A percentile compares a stretch with the other conserved stretches of the same genome.
phyloP scores from a whole-genome alignment of 2,329 filamentous ascomycete species.

The Nakataea oryzae region DNA sequence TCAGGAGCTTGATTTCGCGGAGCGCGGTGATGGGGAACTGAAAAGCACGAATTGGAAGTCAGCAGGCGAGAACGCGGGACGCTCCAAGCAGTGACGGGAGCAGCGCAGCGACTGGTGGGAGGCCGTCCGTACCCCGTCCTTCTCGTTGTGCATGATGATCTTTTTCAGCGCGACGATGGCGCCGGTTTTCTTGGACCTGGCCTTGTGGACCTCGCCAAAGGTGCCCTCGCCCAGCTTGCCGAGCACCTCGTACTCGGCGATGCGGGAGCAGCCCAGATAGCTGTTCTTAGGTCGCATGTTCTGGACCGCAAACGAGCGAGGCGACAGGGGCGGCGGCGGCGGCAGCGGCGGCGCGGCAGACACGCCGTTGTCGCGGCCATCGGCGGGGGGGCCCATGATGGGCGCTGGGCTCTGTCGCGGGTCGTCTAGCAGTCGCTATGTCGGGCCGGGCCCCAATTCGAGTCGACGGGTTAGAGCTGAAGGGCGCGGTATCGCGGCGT shows the following conservation, averaged over 20 bases:
- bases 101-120: background rate
- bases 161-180: constrained; percentile 85
- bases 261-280: constrained; percentile 78
- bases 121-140: constrained; percentile 67
- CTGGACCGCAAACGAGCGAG: constrained; percentile 44
- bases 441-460: background rate
- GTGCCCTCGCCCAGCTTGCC: constrained; percentile 89
- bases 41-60: background rate
- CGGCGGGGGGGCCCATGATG: background rate
- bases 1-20: constrained; percentile 93
- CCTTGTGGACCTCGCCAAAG: constrained; percentile 95
- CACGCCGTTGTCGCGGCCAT: background rate
- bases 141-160: constrained; percentile 99
- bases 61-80: constrained; percentile 3
- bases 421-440: background rate
- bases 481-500: background rate
- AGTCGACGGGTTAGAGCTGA: too few relatives aligned
- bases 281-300: constrained; percentile 45
- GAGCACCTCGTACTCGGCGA: constrained; percentile 68
- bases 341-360: constrained; percentile 23
- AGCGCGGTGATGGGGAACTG: constrained; percentile 96
- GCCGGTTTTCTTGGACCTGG: constrained; percentile 63
- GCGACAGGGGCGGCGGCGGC: constrained; percentile 39
- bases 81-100: background rate
- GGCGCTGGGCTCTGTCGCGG: background rate